phyloP scores from a whole-genome alignment of 2,329 filamentous ascomycete species.

The Colletotrichum sp. region DNA sequence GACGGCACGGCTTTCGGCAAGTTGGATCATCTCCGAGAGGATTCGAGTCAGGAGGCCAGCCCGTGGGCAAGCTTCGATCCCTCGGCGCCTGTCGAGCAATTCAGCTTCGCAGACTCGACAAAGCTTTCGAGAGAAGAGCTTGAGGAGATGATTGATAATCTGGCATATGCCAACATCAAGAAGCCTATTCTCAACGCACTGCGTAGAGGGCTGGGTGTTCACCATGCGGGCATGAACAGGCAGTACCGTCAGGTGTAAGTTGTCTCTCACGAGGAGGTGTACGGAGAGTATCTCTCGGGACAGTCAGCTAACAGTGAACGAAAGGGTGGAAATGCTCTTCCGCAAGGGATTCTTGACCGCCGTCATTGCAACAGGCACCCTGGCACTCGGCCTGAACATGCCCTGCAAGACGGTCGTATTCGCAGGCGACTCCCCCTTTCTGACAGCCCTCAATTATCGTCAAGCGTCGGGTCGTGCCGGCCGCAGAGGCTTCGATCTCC shows the following conservation, averaged over 20 bases:
- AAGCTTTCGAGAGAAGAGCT: conserved; percentile 65
- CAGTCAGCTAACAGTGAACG: neutral
- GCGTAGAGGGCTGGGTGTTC: conserved; percentile 73
- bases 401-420: conserved; percentile 85
- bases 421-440: conserved; percentile 72
- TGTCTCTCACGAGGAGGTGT: no score
- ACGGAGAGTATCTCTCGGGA: fast-evolving
- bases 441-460: conserved; percentile 78
- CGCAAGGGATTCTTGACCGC: conserved; percentile 73
- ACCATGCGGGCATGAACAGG: conserved; percentile 82
- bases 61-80: conserved; percentile 72
- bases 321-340: conserved; percentile 73
- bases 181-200: conserved; percentile 65
- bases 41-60: conserved; percentile 58
- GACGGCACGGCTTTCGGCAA: conserved; percentile 46
- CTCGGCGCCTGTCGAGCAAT: conserved; percentile 64
- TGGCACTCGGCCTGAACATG: conserved; percentile 83
- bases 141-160: conserved; percentile 53
- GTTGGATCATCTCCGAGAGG: conserved; percentile 61
- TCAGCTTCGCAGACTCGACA: conserved; percentile 69
- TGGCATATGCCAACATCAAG: conserved; percentile 55
- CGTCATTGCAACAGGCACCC: conserved; percentile 77
- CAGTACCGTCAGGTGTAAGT: conserved; percentile 71
- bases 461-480: conserved; percentile 81
- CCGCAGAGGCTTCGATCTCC: conserved; percentile 78